A percentile compares a stretch with the other conserved stretches of the same genome.
phyloP scores from a whole-genome alignment of 2,329 filamentous ascomycete genomes.

The Leptodontidium sp. region DNA sequence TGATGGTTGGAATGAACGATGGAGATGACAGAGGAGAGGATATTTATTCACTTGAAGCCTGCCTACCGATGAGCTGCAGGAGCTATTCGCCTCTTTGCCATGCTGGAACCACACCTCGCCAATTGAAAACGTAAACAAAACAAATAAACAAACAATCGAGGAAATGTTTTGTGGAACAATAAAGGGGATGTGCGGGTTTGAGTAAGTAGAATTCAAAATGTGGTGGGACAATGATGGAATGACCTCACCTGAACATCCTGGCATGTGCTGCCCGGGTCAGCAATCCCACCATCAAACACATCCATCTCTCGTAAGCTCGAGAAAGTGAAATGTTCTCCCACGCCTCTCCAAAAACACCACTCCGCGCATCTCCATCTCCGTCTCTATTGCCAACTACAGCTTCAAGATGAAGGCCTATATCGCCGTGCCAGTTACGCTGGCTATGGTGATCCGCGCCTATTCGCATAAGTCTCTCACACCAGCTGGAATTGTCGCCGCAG shows the following conservation, averaged over 20 bases:
- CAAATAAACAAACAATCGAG: no score
- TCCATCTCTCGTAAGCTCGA: not conserved
- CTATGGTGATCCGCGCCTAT: slow-evolving; percentile 72
- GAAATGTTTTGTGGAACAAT: no score
- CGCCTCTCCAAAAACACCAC: slow-evolving; percentile 11
- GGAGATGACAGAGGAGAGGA: no score
- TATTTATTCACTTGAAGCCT: not conserved
- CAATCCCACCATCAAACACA: not conserved
- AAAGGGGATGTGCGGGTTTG: no score
- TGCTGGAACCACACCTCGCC: no score
- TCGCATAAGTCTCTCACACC: slow-evolving; percentile 81
- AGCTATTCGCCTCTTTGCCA: not conserved
- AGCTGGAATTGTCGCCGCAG: slow-evolving; percentile 75
- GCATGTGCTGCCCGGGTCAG: not conserved
- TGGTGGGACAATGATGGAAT: not conserved
- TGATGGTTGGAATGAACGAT: no score
- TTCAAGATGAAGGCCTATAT: slow-evolving; percentile 63
- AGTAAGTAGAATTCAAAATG: no score
- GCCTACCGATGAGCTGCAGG: not conserved
- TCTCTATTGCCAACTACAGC: slow-evolving; percentile 8
- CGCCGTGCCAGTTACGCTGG: slow-evolving; percentile 64
- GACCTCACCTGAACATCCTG: not conserved
- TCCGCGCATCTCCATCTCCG: not conserved
- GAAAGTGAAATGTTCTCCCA: slow-evolving; percentile 10
- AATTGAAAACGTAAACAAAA: no score